These are phyloP conservation scores for Pelargonium cotyledonis DNA, from an alignment of 441 rosid genomes.

Conservation along the genomic window DNA sequence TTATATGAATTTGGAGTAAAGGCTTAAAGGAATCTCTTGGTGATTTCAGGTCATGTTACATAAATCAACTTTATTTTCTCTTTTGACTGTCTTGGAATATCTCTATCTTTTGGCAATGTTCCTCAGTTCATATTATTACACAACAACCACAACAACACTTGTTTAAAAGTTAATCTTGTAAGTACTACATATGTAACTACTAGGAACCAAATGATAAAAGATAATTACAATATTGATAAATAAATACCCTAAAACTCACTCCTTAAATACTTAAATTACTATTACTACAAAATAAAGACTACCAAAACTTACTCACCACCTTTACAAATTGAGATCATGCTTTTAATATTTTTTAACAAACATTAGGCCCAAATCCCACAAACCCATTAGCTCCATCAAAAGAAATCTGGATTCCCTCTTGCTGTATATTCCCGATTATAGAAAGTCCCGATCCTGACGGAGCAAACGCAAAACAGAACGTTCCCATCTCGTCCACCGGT, in stretches of 20 bases:
- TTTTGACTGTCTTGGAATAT: too few species aligned
- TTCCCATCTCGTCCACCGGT: slow-evolving; percentile 76
- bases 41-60: slow-evolving; percentile 17
- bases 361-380: slow-evolving; percentile 90
- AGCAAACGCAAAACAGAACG: slow-evolving; percentile 89
- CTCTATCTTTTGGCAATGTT: too few species aligned
- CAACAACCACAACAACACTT: background rate
- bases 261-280: too few species aligned
- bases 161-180: background rate
- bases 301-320: slow-evolving; percentile 25
- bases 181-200: background rate
- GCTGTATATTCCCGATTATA: slow-evolving; percentile 92
- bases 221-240: background rate
- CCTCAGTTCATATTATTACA: too few species aligned
- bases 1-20: background rate
- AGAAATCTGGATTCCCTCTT: slow-evolving; percentile 88
- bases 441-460: slow-evolving; percentile 63
- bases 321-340: slow-evolving; percentile 1
- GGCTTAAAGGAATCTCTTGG: slow-evolving; percentile 25
- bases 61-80: background rate
- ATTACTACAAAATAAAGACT: slow-evolving; percentile 4
- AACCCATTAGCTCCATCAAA: slow-evolving; percentile 87
- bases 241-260: too few species aligned
- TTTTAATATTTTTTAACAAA: slow-evolving; percentile 39
- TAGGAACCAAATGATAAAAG: background rate